phyloP scores from a whole-genome alignment of 306 rosid species.

The Cucumis sativus region DNA sequence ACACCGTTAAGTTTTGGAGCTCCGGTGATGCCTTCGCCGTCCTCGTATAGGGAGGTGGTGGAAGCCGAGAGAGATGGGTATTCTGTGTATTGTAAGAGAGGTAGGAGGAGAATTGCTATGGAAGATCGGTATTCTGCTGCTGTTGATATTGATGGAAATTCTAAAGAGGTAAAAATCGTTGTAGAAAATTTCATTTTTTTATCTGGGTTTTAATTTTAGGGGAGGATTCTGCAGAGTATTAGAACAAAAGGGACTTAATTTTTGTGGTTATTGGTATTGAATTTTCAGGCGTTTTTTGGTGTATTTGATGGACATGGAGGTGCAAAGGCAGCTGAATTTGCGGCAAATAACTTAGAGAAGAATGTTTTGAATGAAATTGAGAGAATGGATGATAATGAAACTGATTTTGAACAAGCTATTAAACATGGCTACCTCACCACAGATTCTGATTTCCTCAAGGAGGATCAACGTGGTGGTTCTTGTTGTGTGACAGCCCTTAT shows the following conservation, averaged over 20 bases:
- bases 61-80: constrained; percentile 50
- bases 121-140: constrained; percentile 79
- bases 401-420: constrained; percentile 50
- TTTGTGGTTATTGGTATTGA: background rate
- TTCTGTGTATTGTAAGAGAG: constrained; percentile 75
- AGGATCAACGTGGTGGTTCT: constrained; percentile 62
- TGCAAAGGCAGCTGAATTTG: constrained; percentile 72
- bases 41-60: constrained; percentile 32
- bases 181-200: background rate
- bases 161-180: constrained; percentile 42
- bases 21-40: constrained; percentile 33
- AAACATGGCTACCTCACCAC: constrained; percentile 76
- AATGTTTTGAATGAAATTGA: constrained; percentile 51
- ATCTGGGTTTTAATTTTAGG: background rate
- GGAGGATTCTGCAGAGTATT: background rate
- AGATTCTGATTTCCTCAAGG: constrained; percentile 62
- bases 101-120: constrained; percentile 77
- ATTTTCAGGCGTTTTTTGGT: constrained; percentile 82
- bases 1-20: constrained; percentile 27
- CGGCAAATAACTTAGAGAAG: constrained; percentile 58
- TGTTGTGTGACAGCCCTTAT: constrained; percentile 84
- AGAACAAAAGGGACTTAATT: background rate
- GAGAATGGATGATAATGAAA: constrained; percentile 19
- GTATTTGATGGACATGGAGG: constrained; percentile 97
- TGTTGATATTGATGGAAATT: constrained; percentile 50